These are phyloP conservation scores for Macrolepiota dolichaula DNA, from an alignment of 768 basidiomycete genomes.

Conservation along the genomic window DNA sequence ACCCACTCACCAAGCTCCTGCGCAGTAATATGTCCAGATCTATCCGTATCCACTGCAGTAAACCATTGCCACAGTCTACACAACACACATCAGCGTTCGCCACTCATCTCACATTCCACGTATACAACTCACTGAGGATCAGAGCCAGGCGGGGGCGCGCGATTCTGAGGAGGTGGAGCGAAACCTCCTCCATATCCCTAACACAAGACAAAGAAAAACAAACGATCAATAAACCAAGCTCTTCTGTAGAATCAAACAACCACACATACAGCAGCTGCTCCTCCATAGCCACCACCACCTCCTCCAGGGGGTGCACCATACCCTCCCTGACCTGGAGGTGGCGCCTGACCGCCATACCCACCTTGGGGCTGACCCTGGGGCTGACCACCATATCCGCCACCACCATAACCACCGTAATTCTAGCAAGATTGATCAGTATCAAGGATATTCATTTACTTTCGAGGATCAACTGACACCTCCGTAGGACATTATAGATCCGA, in stretches of 20 bases:
- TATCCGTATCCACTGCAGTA: constrained; percentile 60
- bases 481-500: constrained; percentile 30
- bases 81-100: background rate
- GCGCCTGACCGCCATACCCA: constrained; percentile 20
- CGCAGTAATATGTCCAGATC: constrained; percentile 65
- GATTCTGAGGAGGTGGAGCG: constrained; percentile 27
- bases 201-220: background rate
- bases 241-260: background rate
- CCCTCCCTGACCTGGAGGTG: constrained; percentile 1
- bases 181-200: constrained; percentile 40
- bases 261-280: background rate
- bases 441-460: background rate
- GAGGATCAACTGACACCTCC: constrained; percentile 19
- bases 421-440: background rate
- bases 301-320: constrained; percentile 17
- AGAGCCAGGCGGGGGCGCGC: constrained; percentile 58
- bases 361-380: background rate
- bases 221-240: background rate
- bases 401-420: constrained; percentile 20
- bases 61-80: constrained; percentile 75
- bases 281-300: constrained; percentile 3
- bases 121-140: constrained; percentile 69
- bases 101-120: background rate
- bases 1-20: constrained; percentile 59
- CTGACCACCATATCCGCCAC: constrained; percentile 20